Evolutionary conservation across 176 grass and related monocot species (phyloP), one percentile per base, ranked within the genome.

Genomic region (Carex parvula): DNA sequence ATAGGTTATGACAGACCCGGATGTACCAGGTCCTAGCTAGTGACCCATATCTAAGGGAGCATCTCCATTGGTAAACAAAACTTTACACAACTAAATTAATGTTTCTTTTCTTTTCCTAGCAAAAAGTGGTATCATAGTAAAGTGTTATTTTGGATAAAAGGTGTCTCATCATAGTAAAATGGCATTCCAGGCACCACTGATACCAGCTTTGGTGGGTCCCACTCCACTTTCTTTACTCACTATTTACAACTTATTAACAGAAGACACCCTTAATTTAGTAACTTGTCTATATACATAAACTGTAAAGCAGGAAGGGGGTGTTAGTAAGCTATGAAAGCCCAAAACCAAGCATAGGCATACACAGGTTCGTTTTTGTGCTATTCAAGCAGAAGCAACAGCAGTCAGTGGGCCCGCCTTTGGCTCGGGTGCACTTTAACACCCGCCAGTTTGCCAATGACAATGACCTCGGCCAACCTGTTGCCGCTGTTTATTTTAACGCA

Each of bases 1-100:
- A 37, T 87, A 99, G 96, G 90, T 99, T 69, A 99, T 99, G 96
- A 99, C 71, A 62, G 96, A 99, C 54, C 96, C 96, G 50, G 93
- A 99, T 85, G 96, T 94, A 29, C 96, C 96, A 81, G 93, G 96
- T 20, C 93, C 96, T 10, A 95, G n/a, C n/a, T n/a, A n/a, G 96
- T 77, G 96, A 99, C 85, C 96, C 96, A 30, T 92, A 99, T 83
- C 91, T 88, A 29, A 79, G 96, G 88, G 96, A 99, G 84, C 93
- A 94, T 44, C 86, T 95, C 60, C 96, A 99, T 53, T 99, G 96
- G 96, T 99, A 93, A 89, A 56, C 69, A 48, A 39, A 71, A 29
- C 44, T 48, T 48, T 48, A 48, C 44, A 48, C 2, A 48, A 48
- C 9, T 37, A 37, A 48, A 48, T 9, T n/a, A n/a, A n/a, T n/a